A percentile compares a stretch with the other conserved stretches of the same genome.
phyloP scores from a whole-genome alignment of 257 asterid genomes.

The Fraxinus cuspidata region DNA sequence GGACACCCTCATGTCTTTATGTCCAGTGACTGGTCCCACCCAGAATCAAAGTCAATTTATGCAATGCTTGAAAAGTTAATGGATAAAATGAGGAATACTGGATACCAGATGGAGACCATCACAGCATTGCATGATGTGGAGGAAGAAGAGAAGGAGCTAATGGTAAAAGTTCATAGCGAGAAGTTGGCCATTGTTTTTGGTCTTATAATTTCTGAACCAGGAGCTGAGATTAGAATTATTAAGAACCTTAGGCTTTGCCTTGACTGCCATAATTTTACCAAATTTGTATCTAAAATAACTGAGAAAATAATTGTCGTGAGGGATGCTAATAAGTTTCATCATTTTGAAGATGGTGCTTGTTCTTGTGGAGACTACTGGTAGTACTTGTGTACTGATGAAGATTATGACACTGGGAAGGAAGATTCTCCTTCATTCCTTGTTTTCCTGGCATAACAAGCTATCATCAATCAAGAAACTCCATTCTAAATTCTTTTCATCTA shows the following conservation, averaged over 20 bases:
- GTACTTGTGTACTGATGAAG: neutral
- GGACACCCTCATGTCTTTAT: constrained; percentile 71
- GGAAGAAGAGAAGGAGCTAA: constrained; percentile 88
- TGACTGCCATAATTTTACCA: constrained; percentile 88
- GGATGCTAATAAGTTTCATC: constrained; percentile 93
- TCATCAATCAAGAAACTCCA: neutral
- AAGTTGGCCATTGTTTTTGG: constrained; percentile 88
- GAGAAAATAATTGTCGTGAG: constrained; percentile 66
- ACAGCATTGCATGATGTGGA: constrained; percentile 88
- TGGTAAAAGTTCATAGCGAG: constrained; percentile 86
- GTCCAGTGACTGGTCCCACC: constrained; percentile 67
- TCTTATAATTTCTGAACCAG: constrained; percentile 58
- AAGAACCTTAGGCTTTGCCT: constrained; percentile 90
- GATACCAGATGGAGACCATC: constrained; percentile 66
- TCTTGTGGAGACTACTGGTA: constrained; percentile 93
- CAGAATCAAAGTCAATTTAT: constrained; percentile 41
- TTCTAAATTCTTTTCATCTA: neutral
- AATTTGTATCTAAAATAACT: constrained; percentile 66
- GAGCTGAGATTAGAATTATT: constrained; percentile 70
- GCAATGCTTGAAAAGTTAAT: constrained; percentile 48
- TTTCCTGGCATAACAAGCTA: neutral
- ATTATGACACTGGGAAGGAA: neutral
- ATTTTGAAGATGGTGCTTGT: constrained; percentile 69
- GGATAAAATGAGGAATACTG: constrained; percentile 69
- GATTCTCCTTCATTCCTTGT: neutral